phyloP scores from a whole-genome alignment of 345 rosid genomes.

The Bruguiera sexangula region DNA sequence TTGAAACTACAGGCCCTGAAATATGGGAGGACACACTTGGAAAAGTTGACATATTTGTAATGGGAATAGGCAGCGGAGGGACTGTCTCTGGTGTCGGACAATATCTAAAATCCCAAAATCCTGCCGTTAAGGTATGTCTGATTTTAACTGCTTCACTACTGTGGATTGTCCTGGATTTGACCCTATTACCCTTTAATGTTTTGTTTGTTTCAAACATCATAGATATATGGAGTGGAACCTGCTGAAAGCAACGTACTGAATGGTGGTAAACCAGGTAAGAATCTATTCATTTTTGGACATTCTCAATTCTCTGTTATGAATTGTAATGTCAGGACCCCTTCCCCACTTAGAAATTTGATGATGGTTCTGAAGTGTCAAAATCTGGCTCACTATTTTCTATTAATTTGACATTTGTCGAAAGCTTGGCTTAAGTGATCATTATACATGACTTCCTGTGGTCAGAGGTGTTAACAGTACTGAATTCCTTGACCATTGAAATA shows the following conservation, averaged over 20 bases:
- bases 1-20: conserved; percentile 95
- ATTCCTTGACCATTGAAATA: conserved; percentile 26
- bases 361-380: not conserved
- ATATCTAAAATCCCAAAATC: conserved; percentile 88
- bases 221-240: conserved; percentile 98
- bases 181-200: conserved; percentile 5
- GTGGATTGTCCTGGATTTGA: not conserved
- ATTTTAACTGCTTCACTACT: not conserved
- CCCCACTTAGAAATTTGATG: not conserved
- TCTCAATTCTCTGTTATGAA: too few relatives aligned
- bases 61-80: conserved; percentile 99
- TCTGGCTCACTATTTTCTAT: not conserved
- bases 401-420: not conserved
- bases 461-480: not conserved
- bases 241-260: conserved; percentile 87
- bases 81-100: conserved; percentile 94
- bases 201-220: conserved; percentile 5
- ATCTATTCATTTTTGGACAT: not conserved
- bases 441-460: not conserved
- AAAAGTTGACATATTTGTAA: conserved; percentile 83
- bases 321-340: not conserved
- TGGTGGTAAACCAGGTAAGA: conserved; percentile 93
- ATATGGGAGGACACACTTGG: conserved; percentile 97
- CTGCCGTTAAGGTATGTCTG: conserved; percentile 71
- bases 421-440: not conserved